phyloP scores from a whole-genome alignment of 352 stramenopile species.

The Plasmopara halstedii region DNA sequence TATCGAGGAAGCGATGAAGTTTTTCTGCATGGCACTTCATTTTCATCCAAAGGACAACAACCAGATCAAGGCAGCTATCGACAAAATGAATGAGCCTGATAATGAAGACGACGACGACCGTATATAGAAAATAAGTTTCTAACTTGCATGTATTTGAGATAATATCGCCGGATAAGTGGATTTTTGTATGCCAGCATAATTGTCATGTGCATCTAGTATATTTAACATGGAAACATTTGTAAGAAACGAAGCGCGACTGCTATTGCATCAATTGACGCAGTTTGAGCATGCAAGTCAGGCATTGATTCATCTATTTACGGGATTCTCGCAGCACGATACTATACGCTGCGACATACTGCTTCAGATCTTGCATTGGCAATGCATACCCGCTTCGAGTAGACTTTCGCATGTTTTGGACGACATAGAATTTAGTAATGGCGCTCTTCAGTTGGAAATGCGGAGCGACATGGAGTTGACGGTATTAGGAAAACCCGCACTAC shows the following conservation, averaged over 20 bases:
- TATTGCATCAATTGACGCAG: constrained; percentile 52
- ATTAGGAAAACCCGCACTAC: constrained; percentile 69
- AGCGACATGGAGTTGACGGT: constrained; percentile 41
- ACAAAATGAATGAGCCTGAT: constrained; percentile 80
- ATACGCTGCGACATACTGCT: constrained; percentile 20
- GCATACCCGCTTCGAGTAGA: constrained; percentile 9
- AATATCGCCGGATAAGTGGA: no score
- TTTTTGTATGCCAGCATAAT: no score
- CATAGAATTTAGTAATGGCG: constrained; percentile 16
- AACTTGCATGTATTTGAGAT: no score
- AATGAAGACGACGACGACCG: constrained; percentile 45
- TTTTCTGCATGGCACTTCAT: constrained; percentile 95
- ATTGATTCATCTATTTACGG: constrained; percentile 41
- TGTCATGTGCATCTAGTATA: no score
- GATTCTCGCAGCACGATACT: constrained; percentile 11
- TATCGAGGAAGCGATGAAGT: constrained; percentile 90
- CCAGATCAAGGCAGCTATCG: constrained; percentile 94
- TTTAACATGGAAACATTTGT: no score
- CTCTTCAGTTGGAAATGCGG: constrained; percentile 2
- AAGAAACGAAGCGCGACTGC: constrained; percentile 27
- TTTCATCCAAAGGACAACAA: constrained; percentile 97
- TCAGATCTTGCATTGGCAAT: constrained; percentile 49
- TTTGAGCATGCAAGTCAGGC: constrained; percentile 44
- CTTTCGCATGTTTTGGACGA: constrained; percentile 30
- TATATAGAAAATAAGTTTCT: constrained; percentile 30